phyloP scores from a whole-genome alignment of 2,329 filamentous ascomycete genomes.

The Xenoacremonium recifei region DNA sequence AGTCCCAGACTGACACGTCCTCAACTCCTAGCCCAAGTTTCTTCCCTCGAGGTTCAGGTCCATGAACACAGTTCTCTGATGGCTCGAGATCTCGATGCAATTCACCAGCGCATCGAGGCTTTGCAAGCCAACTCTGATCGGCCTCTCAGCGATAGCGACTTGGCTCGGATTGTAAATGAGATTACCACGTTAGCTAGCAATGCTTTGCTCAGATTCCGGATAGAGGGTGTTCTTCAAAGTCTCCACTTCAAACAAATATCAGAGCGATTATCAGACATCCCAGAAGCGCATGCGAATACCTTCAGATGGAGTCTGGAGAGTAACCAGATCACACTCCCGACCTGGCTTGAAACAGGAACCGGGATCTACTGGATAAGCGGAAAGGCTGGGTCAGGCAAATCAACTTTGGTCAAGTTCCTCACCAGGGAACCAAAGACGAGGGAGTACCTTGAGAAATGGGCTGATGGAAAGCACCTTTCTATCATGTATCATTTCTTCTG shows the following conservation, averaged over 20 bases:
- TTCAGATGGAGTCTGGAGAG: constrained; percentile 1
- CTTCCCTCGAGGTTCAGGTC: neutral
- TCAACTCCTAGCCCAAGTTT: neutral
- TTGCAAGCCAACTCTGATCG: neutral
- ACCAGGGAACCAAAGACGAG: neutral
- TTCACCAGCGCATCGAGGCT: neutral
- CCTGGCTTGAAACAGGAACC: neutral
- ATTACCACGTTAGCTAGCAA: neutral
- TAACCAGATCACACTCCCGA: constrained; percentile 1
- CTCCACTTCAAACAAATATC: constrained; percentile 5
- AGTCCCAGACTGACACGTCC: neutral
- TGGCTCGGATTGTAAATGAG: too few species aligned
- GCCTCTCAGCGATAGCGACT: too few species aligned
- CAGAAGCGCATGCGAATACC: constrained; percentile 1
- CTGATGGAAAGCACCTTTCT: neutral
- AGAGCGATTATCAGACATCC: neutral
- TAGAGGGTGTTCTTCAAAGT: constrained; percentile 2
- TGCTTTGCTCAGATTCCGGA: neutral
- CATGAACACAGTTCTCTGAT: neutral
- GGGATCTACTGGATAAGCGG: constrained; percentile 6
- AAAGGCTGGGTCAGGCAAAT: constrained; percentile 5
- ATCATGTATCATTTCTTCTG: constrained; percentile 5
- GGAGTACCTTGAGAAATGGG: constrained; percentile 1
- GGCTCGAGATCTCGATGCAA: neutral
- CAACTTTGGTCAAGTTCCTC: constrained; percentile 4